phyloP scores from a whole-genome alignment of 257 asterid genomes.

The Petrea volubilis region DNA sequence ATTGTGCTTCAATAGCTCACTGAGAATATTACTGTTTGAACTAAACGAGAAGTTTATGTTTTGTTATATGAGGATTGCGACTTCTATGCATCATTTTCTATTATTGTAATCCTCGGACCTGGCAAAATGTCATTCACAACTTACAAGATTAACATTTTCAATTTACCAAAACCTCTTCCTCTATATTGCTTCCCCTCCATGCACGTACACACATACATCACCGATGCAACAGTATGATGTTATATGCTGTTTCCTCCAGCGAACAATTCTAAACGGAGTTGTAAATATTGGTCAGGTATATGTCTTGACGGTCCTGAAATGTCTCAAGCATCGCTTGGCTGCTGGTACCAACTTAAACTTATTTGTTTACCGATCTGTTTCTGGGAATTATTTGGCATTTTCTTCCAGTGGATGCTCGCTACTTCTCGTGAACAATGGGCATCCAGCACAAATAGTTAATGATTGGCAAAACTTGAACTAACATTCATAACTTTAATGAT shows the following conservation, averaged over 20 bases:
- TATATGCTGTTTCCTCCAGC: background rate
- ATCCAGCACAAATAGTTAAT: constrained; percentile 8
- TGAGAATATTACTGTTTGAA: background rate
- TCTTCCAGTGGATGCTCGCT: constrained; percentile 2
- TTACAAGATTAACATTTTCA: background rate
- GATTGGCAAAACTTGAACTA: constrained; percentile 3
- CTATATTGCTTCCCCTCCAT: constrained; percentile 2
- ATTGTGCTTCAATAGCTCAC: constrained; percentile 10
- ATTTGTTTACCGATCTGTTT: constrained; percentile 10
- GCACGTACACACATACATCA: constrained; percentile 5
- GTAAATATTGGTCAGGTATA: constrained; percentile 66
- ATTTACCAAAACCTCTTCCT: background rate
- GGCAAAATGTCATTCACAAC: background rate
- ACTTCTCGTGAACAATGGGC: background rate
- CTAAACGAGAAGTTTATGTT: background rate
- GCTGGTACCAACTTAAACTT: constrained; percentile 68
- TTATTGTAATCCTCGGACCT: background rate
- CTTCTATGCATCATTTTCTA: background rate
- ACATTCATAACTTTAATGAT: constrained; percentile 8
- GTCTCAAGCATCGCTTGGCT: constrained; percentile 95
- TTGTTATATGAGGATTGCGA: constrained; percentile 6
- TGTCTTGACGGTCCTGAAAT: constrained; percentile 83
- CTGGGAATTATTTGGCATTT: background rate
- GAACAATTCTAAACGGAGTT: constrained; percentile 22
- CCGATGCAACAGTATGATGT: constrained; percentile 11